These are phyloP conservation scores for Penicillium cinerascens DNA, from an alignment of 495 filamentous ascomycete genomes.

Conservation along the genomic window DNA sequence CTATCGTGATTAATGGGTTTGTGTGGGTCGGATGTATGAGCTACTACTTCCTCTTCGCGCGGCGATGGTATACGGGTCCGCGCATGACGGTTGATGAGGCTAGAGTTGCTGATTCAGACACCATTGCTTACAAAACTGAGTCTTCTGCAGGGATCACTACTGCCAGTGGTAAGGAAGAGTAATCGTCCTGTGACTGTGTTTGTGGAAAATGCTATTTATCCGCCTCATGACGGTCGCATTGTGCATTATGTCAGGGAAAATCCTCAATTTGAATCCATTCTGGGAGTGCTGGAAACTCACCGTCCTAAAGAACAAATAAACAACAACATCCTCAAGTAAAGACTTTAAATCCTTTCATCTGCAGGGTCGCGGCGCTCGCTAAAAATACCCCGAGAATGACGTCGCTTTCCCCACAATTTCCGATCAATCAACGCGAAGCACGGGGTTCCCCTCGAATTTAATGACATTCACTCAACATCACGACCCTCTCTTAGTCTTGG, in stretches of 20 bases:
- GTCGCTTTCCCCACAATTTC: constrained; percentile 1
- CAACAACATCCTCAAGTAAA: no score
- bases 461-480: background rate
- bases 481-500: background rate
- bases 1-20: constrained; percentile 59
- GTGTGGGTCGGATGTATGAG: constrained; percentile 59
- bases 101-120: constrained; percentile 3
- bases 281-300: no score
- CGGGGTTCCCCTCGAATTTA: background rate
- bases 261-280: no score
- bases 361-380: background rate
- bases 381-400: background rate
- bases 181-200: background rate
- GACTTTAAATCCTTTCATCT: no score
- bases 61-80: constrained; percentile 72
- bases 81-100: constrained; percentile 58
- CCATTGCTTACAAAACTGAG: background rate
- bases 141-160: background rate
- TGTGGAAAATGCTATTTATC: no score
- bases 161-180: background rate
- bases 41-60: constrained; percentile 63
- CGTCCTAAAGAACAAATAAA: no score
- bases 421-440: background rate
- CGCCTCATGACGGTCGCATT: no score
- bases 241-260: no score